These are phyloP conservation scores for Fusarium bulbicola DNA, from an alignment of 2,329 filamentous ascomycete species.

Conservation along the genomic window DNA sequence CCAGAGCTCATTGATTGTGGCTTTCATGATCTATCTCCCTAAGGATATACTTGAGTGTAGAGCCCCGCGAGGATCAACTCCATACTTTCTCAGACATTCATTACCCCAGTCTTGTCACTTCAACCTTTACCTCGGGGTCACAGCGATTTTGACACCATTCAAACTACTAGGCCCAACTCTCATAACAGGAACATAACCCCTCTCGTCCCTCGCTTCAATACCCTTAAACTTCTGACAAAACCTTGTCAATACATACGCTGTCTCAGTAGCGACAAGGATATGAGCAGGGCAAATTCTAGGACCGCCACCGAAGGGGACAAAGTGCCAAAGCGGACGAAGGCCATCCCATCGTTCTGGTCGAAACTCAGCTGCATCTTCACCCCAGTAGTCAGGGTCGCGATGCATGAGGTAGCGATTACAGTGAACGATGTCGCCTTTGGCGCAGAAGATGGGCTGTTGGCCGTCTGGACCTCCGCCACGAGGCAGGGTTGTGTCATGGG, in stretches of 20 bases:
- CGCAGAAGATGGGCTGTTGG: background rate
- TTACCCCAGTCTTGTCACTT: rapidly evolving
- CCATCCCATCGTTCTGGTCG: background rate
- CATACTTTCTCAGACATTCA: no score
- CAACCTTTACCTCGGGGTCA: background rate
- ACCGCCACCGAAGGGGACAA: background rate
- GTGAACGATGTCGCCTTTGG: background rate
- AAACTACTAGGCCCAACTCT: background rate
- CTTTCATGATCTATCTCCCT: background rate
- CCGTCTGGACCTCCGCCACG: background rate
- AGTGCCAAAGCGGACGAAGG: background rate
- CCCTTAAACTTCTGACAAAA: background rate
- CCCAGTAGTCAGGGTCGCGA: background rate
- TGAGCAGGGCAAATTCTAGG: background rate
- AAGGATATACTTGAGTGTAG: background rate
- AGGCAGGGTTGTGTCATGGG: background rate
- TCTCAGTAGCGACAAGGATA: background rate
- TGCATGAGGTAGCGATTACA: background rate
- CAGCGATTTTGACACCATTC: background rate
- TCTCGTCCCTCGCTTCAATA: background rate
- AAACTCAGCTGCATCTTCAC: background rate
- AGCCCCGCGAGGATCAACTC: background rate
- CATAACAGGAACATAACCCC: background rate
- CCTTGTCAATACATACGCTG: background rate
- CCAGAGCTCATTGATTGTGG: no score